Evolutionary conservation across 2,329 filamentous ascomycete genomes (phyloP), one percentile per base, ranked within the genome.

Genomic region (Sporothrix sp.): DNA sequence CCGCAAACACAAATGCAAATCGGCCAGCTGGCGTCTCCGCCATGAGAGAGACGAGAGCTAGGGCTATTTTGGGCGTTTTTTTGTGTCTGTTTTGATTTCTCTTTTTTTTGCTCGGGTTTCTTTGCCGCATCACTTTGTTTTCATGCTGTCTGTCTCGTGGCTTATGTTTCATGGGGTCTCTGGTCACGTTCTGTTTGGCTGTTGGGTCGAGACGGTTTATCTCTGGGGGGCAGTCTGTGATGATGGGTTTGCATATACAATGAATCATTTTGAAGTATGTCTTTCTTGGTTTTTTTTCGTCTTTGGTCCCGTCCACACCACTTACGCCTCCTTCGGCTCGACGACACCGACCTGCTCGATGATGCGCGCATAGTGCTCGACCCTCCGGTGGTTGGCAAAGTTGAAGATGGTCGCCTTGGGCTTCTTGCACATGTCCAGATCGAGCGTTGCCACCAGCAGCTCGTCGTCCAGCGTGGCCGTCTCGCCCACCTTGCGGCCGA

Each of bases 401-500:
- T 72, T 60, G 64, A 76, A 73, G 7, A 71, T 66, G 52, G 69
- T 70, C 55, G 69, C 67, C 59, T 74, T 75, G 2, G 70, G 72
- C 42, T 66, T 66, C 42, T 69, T 65, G 57, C 73, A 76, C 49
- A 68, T 62, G 14, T 62, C 64, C 51, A 77, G 58, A 59, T 77
- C 71, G 44, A 74, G 70, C 37, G 74, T 71, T 1, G 72, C 73
- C 25, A 75, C 65, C 1, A 77, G 63, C 50, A 76, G 55, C 63
- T 77, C 74, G 56, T 78, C 74, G 9, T 55, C 67, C 33, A 66
- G 71, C 2, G 68, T 72, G 56, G 65, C 67, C 10, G 70, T 67
- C 61, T 77, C 71, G 0, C 70, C 72, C n/a, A 78, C 58, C 5
- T 75, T 65, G 57, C 70, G 67, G 7, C 74, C 74, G 50, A 74